Conservation (phyloP, 2,329 filamentous ascomycete genomes). For the Xylaria sp. region DNA sequence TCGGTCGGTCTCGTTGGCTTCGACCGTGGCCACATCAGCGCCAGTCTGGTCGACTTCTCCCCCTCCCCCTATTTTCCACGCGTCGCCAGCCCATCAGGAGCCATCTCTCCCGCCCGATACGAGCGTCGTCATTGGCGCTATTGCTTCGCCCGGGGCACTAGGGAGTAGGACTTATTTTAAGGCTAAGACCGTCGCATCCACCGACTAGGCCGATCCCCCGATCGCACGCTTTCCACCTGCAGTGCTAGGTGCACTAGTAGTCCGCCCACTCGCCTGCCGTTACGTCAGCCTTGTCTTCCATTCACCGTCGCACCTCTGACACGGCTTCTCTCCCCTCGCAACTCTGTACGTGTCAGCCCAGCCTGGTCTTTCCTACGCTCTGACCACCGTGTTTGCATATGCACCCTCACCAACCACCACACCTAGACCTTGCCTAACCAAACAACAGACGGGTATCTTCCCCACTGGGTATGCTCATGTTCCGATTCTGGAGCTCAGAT, state of each 20-base stretch:
- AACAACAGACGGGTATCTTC: slow-evolving; percentile 20
- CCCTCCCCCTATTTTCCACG: slow-evolving; percentile 28
- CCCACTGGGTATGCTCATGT: slow-evolving; percentile 55
- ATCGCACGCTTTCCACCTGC: slow-evolving; percentile 19
- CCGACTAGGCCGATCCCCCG: slow-evolving; percentile 22
- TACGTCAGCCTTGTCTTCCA: slow-evolving; percentile 39
- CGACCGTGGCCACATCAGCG: slow-evolving; percentile 40
- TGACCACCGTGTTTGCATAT: slow-evolving; percentile 18
- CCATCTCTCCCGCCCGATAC: slow-evolving; percentile 15
- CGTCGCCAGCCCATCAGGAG: slow-evolving; percentile 28
- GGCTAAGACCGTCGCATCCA: slow-evolving; percentile 25
- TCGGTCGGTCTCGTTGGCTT: slow-evolving; percentile 38
- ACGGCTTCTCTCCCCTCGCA: slow-evolving; percentile 20
- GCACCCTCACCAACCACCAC: slow-evolving; percentile 9
- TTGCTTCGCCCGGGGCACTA: slow-evolving; percentile 18
- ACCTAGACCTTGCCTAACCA: slow-evolving; percentile 1
- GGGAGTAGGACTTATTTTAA: slow-evolving; percentile 13
- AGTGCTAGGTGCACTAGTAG: slow-evolving; percentile 5
- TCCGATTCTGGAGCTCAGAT: slow-evolving; percentile 64
- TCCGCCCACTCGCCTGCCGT: slow-evolving; percentile 20
- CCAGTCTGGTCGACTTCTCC: slow-evolving; percentile 30
- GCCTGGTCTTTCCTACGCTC: slow-evolving; percentile 25
- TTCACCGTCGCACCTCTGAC: slow-evolving; percentile 33
- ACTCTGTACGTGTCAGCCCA: slow-evolving; percentile 14
- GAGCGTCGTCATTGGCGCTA: slow-evolving; percentile 18